A percentile compares a stretch with the other conserved stretches of the same genome.
phyloP scores from a whole-genome alignment of 176 grass and related monocot genomes.

The Tillandsia fasciculata region DNA sequence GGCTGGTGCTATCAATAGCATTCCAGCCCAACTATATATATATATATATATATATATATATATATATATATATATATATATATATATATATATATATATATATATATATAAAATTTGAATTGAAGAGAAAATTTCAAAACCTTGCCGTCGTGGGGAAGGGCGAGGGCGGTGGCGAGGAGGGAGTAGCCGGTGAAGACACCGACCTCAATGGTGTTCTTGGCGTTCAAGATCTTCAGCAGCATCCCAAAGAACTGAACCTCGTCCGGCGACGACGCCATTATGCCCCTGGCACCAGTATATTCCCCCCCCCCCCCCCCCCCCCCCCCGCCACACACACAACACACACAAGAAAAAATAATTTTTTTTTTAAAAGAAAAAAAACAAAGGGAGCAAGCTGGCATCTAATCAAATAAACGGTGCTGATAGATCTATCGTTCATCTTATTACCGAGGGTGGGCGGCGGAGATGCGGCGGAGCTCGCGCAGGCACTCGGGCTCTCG shows the following conservation, averaged over 20 bases:
- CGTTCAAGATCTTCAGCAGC: slow-evolving; percentile 64
- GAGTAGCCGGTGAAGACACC: slow-evolving; percentile 83
- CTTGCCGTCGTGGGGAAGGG: slow-evolving; percentile 62
- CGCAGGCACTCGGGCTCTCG: slow-evolving; percentile 55
- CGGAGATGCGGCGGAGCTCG: slow-evolving; percentile 51
- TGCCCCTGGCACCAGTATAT: slow-evolving; percentile 15
- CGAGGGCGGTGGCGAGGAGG: slow-evolving; percentile 61
- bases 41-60: no score
- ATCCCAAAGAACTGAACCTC: slow-evolving; percentile 38
- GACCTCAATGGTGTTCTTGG: slow-evolving; percentile 62
- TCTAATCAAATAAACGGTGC: neutral
- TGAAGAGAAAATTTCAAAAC: slow-evolving; percentile 3
- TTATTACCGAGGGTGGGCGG: slow-evolving; percentile 34
- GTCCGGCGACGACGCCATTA: slow-evolving; percentile 44
- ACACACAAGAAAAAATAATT: neutral
- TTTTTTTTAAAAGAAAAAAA: neutral
- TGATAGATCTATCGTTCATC: neutral
- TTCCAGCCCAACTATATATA: no score
- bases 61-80: no score
- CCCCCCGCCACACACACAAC: no score
- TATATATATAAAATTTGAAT: neutral
- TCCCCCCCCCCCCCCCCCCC: no score
- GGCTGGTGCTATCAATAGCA: no score
- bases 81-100: no score
- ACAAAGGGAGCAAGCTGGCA: no score